Base-by-base conservation (phyloP, 176 grass and related monocot species). In the Puya raimondii region DNA sequence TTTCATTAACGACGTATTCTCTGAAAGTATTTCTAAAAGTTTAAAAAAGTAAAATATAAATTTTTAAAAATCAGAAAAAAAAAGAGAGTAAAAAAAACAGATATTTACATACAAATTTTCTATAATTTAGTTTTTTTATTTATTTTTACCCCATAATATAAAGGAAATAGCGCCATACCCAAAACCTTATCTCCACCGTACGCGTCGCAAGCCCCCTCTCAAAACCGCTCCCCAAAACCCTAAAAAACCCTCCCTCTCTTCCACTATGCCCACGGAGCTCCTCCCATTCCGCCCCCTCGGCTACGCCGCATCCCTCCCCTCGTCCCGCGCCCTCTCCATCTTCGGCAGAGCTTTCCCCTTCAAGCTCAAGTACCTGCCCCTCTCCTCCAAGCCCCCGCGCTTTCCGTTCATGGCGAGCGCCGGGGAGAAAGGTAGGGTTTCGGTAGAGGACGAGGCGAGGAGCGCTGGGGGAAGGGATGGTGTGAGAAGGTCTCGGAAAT, bases 301-400 rank as follows among this genome's bases (percentile, higher is more conserved):
- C 13, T 33, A 52, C 29, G 16, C 26, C 12, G 51, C 29, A 48
- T 10, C 54, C 26, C 7, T 76, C 22, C 23, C 49, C 26, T 58
- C 49, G 7, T 11, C 80, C 26, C 68, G 78, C 8, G 69, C 65
- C 10, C 29, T 63, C 65, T 74, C 83, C 14, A 67, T 86, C 29
- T 70, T 92, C 9, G 25, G 69, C 11, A 77, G 83, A 80, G 71
- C 77, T 14, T 88, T 92, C 69, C 84, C 89, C 21, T 72, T 78
- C 72, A 78, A 78, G 73, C 80, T 82, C 72, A 65, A 69, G 17
- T 70, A 56, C 67, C 64, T 80, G 48, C n/a, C 69, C 42, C 42
- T 72, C 42, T 50, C 80, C 17, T 59, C 72, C 21, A 85, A 67
- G 54, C 8, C 65, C 66, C 3, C 33, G 10, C 59, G 22, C 75